Conservation (phyloP, 805 yeast genomes). For the Teunomyces stri region DNA sequence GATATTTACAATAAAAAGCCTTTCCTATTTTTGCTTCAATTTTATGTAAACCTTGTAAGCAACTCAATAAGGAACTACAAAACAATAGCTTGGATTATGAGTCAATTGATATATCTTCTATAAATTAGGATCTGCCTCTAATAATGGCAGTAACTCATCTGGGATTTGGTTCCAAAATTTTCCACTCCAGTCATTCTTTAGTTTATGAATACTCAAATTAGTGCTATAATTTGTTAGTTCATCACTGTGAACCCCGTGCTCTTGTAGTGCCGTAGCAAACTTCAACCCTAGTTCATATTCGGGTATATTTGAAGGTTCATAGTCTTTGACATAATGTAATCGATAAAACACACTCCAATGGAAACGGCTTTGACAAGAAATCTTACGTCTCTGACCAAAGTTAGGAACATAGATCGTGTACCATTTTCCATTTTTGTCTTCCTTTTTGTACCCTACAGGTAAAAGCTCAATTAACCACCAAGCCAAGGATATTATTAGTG, state of each 20-base stretch:
- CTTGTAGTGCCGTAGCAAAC: slow-evolving; percentile 17
- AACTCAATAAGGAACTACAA: no score
- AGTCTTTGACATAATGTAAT: slow-evolving; percentile 43
- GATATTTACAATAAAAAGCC: neutral
- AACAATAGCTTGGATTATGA: neutral
- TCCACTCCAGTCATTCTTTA: slow-evolving; percentile 13
- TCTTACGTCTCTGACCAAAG: slow-evolving; percentile 49
- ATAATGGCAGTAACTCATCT: slow-evolving; percentile 24
- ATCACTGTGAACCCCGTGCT: slow-evolving; percentile 5
- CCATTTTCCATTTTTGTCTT: slow-evolving; percentile 51
- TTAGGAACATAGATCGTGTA: slow-evolving; percentile 51
- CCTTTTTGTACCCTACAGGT: slow-evolving; percentile 55
- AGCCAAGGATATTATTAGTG: slow-evolving; percentile 22
- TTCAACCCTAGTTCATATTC: slow-evolving; percentile 14
- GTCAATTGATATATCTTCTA: neutral
- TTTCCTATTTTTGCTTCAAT: neutral
- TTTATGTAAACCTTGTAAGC: no score
- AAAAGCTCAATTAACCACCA: slow-evolving; percentile 67
- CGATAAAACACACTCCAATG: slow-evolving; percentile 71
- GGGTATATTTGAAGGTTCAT: slow-evolving; percentile 37
- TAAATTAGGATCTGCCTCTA: slow-evolving; percentile 3
- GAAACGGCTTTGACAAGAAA: slow-evolving; percentile 46
- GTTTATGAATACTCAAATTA: slow-evolving; percentile 15
- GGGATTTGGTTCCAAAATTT: slow-evolving; percentile 33
- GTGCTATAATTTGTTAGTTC: slow-evolving; percentile 11